A percentile compares a stretch with the other conserved stretches of the same genome.
Conservation (phyloP, 2,329 filamentous ascomycete genomes). For the Elsinoe necatrix region DNA sequence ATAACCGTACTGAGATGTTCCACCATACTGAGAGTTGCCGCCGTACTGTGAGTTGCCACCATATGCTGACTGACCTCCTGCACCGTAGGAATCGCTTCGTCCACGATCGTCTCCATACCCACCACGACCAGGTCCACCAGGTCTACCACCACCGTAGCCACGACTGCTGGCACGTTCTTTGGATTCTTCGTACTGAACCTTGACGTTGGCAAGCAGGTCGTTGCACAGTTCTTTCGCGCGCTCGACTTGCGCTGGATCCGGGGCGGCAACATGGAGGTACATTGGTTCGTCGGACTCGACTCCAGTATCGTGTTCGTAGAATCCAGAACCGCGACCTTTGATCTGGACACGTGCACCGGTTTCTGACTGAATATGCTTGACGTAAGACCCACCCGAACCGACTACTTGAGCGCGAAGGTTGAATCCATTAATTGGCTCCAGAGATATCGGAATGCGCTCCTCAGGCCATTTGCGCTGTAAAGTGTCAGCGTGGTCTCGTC, state of each 20-base stretch:
- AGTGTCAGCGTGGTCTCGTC: conserved; percentile 15
- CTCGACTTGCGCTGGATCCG: conserved; percentile 76
- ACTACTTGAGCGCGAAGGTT: conserved; percentile 95
- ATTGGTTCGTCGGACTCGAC: conserved; percentile 90
- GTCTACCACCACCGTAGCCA: conserved; percentile 30
- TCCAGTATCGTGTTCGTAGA: conserved; percentile 81
- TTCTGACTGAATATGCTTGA: conserved; percentile 96
- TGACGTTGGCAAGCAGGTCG: conserved; percentile 78
- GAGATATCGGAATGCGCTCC: conserved; percentile 81
- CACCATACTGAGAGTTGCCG: conserved; percentile 17
- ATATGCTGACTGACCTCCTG: conserved; percentile 24
- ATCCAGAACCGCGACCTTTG: conserved; percentile 91
- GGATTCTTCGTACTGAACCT: conserved; percentile 79
- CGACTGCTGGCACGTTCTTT: conserved; percentile 56
- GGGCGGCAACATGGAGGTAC: conserved; percentile 91
- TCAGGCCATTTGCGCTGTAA: conserved; percentile 95
- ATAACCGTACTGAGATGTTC: conserved; percentile 13
- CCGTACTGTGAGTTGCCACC: conserved; percentile 22
- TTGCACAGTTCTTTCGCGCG: conserved; percentile 82
- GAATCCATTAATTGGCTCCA: conserved; percentile 89
- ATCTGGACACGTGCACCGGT: conserved; percentile 95
- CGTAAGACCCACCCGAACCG: conserved; percentile 85
- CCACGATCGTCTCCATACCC: conserved; percentile 34
- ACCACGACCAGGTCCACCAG: conserved; percentile 31
- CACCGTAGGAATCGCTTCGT: conserved; percentile 19